A percentile compares a stretch with the other conserved stretches of the same genome.
Evolutionary conservation across 805 yeast species (phyloP).

Genomic region (Cyberlindnera americana): DNA sequence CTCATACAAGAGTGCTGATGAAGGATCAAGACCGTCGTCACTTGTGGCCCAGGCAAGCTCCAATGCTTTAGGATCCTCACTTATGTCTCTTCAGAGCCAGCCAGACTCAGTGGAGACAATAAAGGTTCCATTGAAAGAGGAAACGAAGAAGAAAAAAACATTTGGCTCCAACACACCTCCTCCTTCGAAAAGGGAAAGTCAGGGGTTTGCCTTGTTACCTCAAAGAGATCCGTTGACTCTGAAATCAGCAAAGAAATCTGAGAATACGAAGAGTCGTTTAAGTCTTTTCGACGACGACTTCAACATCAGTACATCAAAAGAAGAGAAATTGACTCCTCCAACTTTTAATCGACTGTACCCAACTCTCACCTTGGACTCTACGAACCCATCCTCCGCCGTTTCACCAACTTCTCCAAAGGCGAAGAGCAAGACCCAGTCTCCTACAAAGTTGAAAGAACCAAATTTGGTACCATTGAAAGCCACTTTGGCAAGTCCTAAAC

Average conservation of each 20-base stretch:
- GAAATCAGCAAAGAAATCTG: constrained; percentile 25
- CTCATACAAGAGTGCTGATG: constrained; percentile 26
- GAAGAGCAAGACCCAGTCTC: constrained; percentile 6
- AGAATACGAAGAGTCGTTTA: constrained; percentile 8
- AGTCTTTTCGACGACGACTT: constrained; percentile 18
- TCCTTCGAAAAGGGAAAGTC: constrained; percentile 25
- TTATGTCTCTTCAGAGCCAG: neutral
- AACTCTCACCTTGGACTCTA: constrained; percentile 10
- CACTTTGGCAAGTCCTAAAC: constrained; percentile 3
- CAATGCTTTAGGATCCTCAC: constrained; percentile 2
- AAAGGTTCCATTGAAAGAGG: constrained; percentile 22
- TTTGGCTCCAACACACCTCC: constrained; percentile 19
- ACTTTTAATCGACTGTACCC: constrained; percentile 21
- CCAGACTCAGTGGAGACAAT: constrained; percentile 17
- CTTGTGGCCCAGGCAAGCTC: constrained; percentile 16
- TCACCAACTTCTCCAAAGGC: constrained; percentile 11
- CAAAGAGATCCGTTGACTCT: constrained; percentile 30
- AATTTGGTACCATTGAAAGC: constrained; percentile 3
- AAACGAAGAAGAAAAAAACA: constrained; percentile 5
- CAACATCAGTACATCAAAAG: constrained; percentile 10
- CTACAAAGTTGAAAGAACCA: constrained; percentile 8
- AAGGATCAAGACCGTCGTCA: constrained; percentile 15
- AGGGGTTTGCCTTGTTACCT: constrained; percentile 31
- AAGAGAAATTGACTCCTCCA: constrained; percentile 9
- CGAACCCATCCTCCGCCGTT: constrained; percentile 9